Conservation (phyloP, 305 asterid genomes). For the Solanum hybrid region DNA sequence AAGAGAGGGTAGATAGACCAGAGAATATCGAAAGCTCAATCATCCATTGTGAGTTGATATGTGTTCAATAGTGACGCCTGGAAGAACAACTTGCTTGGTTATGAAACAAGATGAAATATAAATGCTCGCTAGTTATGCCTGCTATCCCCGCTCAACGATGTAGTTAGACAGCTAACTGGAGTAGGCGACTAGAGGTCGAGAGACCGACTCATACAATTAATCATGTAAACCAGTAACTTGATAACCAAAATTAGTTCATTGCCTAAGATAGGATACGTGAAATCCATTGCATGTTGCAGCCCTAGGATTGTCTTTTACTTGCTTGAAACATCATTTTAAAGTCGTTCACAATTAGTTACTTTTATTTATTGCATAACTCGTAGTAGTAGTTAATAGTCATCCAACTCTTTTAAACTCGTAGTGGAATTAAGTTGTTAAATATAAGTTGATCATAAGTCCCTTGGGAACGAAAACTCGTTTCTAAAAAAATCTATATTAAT, state of each 20-base stretch:
- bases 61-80: not conserved
- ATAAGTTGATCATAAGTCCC: not conserved
- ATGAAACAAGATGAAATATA: too few relatives aligned
- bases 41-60: not conserved
- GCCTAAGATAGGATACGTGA: not conserved
- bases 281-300: not conserved
- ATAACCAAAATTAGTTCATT: too few relatives aligned
- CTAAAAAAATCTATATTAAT: not conserved
- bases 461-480: not conserved
- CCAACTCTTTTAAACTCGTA: not conserved
- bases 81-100: not conserved
- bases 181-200: not conserved
- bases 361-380: not conserved
- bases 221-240: not conserved
- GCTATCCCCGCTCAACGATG: not conserved
- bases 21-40: not conserved
- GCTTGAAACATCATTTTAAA: not conserved
- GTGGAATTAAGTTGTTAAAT: not conserved
- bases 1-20: not conserved
- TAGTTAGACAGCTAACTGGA: not conserved
- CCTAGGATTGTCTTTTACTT: not conserved
- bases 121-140: too few relatives aligned
- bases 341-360: not conserved
- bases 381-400: not conserved
- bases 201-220: not conserved